Evolutionary conservation across 2,329 filamentous ascomycete species (phyloP), one percentile per base, ranked within the genome.

Genomic region (Teratosphaeria zuluensis): DNA sequence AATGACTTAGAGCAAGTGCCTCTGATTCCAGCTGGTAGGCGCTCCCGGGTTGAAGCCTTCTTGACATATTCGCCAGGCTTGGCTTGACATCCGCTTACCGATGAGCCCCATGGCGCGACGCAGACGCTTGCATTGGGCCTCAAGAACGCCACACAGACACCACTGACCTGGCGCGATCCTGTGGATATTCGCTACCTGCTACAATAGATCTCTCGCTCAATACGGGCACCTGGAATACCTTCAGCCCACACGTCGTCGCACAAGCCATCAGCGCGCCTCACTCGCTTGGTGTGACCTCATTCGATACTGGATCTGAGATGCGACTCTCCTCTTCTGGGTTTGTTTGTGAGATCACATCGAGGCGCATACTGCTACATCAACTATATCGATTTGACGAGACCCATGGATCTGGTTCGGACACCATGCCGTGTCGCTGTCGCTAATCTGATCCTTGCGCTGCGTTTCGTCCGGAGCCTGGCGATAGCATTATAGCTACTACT

Each of bases 381-480:
- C 59, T 62, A 61, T 58, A 59, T 61, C 63, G 59, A 62, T 62
- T 59, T 58, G 57, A 55, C 59, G 59, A 55, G 58, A 63, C 56
- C 67, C 63, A 64, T 61, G 60, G 61, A 57, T 57, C 59, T 65
- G 67, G 65, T 64, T 64, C 52, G 60, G 62, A 64, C 61, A 64
- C 61, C 60, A 66, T 68, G 67, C 62, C 61, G 67, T 69, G 65
- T 62, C 58, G 62, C 63, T 48, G 52, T 66, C 66, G 65, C 66
- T 68, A 66, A 68, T 68, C 65, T 64, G 62, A 61, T 64, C 65
- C 64, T 54, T 60, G 54, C 61, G 57, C 59, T 60, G 59, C 63
- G 62, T 59, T 58, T 59, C 55, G 57, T 56, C 58, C 58, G 62
- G 61, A 61, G 46, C 53, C 54, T 33, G 35, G 55, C 54, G 57